These are phyloP conservation scores for Clausena lansium DNA, from an alignment of 345 rosid species.

Conservation along the genomic window DNA sequence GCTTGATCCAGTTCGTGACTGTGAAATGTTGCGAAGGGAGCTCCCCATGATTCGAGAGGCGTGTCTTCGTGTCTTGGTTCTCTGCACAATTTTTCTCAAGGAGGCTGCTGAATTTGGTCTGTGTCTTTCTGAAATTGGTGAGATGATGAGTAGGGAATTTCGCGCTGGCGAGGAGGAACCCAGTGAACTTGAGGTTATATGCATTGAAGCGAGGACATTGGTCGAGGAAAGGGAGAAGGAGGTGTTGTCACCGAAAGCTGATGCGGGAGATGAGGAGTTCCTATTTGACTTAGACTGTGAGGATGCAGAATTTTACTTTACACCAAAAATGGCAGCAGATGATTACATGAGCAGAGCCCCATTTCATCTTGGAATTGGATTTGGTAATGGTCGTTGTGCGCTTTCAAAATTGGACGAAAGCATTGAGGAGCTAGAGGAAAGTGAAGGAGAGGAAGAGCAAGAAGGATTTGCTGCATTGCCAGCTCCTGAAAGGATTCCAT, in stretches of 20 bases:
- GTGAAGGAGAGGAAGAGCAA: constrained; percentile 50
- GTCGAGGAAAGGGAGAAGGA: constrained; percentile 68
- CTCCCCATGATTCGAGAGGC: constrained; percentile 97
- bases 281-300: constrained; percentile 79
- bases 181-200: constrained; percentile 89
- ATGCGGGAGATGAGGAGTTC: constrained; percentile 63
- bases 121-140: constrained; percentile 95
- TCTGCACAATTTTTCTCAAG: constrained; percentile 84
- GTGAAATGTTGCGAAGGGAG: constrained; percentile 73
- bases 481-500: constrained; percentile 37
- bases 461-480: constrained; percentile 27
- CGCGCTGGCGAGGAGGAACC: constrained; percentile 89
- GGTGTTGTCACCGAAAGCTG: constrained; percentile 50
- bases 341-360: constrained; percentile 43
- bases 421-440: constrained; percentile 67
- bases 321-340: constrained; percentile 45
- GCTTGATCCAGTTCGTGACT: constrained; percentile 67
- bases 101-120: constrained; percentile 79
- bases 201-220: constrained; percentile 80
- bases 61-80: constrained; percentile 74
- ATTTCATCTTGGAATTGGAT: constrained; percentile 45
- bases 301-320: constrained; percentile 42
- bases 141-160: constrained; percentile 98
- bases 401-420: constrained; percentile 83
- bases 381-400: constrained; percentile 44